These are phyloP conservation scores for Lonicera japonica DNA, from an alignment of 129 eudicot species.

Conservation along the genomic window DNA sequence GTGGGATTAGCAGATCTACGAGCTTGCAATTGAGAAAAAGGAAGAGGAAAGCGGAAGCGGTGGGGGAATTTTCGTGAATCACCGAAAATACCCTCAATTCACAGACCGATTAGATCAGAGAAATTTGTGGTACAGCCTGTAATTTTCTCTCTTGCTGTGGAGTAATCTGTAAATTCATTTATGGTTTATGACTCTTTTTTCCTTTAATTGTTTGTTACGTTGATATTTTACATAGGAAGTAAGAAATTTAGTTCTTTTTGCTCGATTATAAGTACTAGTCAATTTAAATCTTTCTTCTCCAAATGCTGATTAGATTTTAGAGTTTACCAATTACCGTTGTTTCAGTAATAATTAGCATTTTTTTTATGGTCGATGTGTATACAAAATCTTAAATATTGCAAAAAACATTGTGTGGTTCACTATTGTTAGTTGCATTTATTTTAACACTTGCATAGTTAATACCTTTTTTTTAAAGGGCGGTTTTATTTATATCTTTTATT, in stretches of 20 bases:
- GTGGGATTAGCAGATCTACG: constrained; percentile 36
- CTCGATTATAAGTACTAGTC: neutral
- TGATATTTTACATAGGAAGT: constrained; percentile 1
- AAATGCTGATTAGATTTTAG: neutral
- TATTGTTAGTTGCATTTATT: too few species aligned
- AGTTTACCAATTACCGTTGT: too few species aligned
- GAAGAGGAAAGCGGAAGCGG: neutral
- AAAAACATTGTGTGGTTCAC: too few species aligned
- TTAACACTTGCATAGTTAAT: too few species aligned
- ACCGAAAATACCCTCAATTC: constrained; percentile 19
- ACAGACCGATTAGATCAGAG: neutral
- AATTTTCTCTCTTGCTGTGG: constrained; percentile 1
- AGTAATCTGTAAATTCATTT: constrained; percentile 52
- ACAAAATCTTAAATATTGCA: too few species aligned
- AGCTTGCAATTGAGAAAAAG: constrained; percentile 10
- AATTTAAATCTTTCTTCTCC: neutral
- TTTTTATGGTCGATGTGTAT: too few species aligned
- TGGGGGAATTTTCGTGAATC: neutral
- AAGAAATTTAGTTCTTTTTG: constrained; percentile 18
- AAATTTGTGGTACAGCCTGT: neutral
- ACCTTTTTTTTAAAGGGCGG: too few species aligned
- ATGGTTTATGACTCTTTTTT: constrained; percentile 17
- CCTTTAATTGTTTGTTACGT: constrained; percentile 11
- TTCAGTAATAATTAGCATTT: too few species aligned
- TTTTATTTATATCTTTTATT: too few species aligned